These are phyloP conservation scores for Trametes meyenii DNA, from an alignment of 768 basidiomycete species.

Conservation along the genomic window DNA sequence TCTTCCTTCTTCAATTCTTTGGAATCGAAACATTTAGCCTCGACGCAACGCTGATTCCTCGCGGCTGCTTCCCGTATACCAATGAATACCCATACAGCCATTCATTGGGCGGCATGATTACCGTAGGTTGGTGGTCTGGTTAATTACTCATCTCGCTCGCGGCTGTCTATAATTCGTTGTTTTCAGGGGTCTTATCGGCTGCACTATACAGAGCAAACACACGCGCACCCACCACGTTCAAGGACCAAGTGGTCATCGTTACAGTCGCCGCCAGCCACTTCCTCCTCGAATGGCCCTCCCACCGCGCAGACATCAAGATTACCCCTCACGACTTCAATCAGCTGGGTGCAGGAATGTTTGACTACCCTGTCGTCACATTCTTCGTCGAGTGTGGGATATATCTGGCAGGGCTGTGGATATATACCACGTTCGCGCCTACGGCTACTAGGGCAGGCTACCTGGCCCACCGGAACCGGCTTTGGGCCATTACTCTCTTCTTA, in stretches of 20 bases:
- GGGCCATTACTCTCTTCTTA: constrained; percentile 27
- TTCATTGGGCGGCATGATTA: constrained; percentile 31
- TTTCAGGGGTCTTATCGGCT: constrained; percentile 25
- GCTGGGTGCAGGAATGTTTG: constrained; percentile 32
- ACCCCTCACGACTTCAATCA: constrained; percentile 28
- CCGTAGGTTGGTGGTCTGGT: constrained; percentile 19
- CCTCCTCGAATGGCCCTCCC: constrained; percentile 35
- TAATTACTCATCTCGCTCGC: background rate
- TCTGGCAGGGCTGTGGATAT: constrained; percentile 32
- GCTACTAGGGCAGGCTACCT: constrained; percentile 28
- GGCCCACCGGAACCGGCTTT: constrained; percentile 26
- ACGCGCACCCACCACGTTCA: constrained; percentile 23
- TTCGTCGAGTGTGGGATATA: constrained; percentile 31
- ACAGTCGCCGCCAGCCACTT: constrained; percentile 32
- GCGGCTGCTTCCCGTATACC: constrained; percentile 38
- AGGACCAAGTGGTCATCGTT: constrained; percentile 28
- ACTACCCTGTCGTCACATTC: constrained; percentile 31
- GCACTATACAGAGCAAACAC: constrained; percentile 26
- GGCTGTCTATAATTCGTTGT: background rate
- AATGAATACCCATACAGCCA: constrained; percentile 39
- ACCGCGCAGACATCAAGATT: constrained; percentile 35
- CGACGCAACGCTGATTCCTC: constrained; percentile 23
- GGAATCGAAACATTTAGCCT: constrained; percentile 34
- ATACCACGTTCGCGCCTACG: constrained; percentile 28
- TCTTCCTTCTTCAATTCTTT: constrained; percentile 34